Evolutionary conservation across 208 protist genomes (phyloP).

Genomic region (Herpetomonas tarakana): DNA sequence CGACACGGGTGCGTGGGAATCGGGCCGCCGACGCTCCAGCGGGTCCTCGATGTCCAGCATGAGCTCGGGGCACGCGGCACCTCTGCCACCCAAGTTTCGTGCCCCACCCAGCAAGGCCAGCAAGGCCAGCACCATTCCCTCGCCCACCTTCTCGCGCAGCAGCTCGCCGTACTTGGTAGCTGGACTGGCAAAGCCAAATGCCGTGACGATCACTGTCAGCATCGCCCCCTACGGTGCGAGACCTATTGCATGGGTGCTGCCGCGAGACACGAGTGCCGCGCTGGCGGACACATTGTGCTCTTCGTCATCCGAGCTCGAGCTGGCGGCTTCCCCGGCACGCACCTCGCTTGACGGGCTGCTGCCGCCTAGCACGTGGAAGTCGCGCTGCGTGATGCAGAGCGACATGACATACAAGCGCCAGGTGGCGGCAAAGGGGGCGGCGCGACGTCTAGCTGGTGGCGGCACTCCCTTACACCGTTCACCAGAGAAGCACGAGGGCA

Average conservation of each 20-base stretch:
- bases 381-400: not conserved
- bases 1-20: no score
- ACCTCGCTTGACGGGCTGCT: not conserved
- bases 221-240: slow-evolving; percentile 48
- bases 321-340: no score
- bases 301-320: not conserved
- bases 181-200: no score
- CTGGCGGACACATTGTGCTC: not conserved
- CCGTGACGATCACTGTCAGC: slow-evolving; percentile 10
- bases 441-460: no score
- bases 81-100: not conserved
- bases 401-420: not conserved
- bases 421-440: not conserved
- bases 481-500: no score
- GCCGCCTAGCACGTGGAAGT: not conserved
- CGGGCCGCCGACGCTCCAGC: not conserved
- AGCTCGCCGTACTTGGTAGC: not conserved
- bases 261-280: not conserved
- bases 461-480: no score
- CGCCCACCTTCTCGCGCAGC: not conserved
- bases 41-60: not conserved
- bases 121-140: no score
- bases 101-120: not conserved
- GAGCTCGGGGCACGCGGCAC: not conserved
- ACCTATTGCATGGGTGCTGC: slow-evolving; percentile 50